Evolutionary conservation across 2,329 filamentous ascomycete species (phyloP), one percentile per base, ranked within the genome.

Genomic region (Verticillium dahliae): DNA sequence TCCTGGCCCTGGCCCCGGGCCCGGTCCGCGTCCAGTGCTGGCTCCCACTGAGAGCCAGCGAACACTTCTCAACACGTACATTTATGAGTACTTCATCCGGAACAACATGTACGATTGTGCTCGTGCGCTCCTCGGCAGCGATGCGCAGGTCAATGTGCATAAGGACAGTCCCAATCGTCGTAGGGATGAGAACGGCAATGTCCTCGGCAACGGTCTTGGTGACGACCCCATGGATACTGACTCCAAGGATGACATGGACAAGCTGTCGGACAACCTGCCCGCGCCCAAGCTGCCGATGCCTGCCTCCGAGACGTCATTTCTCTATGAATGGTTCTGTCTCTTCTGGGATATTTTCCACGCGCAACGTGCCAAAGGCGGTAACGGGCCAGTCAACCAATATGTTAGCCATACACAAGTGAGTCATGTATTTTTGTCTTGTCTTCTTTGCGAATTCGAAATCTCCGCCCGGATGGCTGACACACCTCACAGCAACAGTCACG

Each of bases 271-370:
- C 62, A 92, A 96, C 70, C 82, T 98, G 45, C 94, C 94, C 4
- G 82, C 85, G 6, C 88, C 92, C 13, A 87, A 86, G 65, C 80
- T 92, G 6, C 86, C 88, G 13, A 83, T 81, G 72, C 83, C 84
- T 57, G 81, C 81, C 63, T 83, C 83, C 60, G 90, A 89, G 69
- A 90, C 85, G 65, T 91, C 91, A 33, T 98, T 99, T 71, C 81
- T 99, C n/a, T 90, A 92, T 68, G 95, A 98, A 71, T 99, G 95
- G 95, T 99, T 96, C 80, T 91, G 89, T 71, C 84, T 97, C 59
- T 99, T 99, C 75, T 98, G 92, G 92, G 95, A 99, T 70, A 92
- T 98, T 68, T 96, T 90, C 76, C 87, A 87, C 71, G 91, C 92
- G 61, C 90, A 94, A 72, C 90, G 91, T 70, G 85, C 83, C 69